Percentiles rank a stretch among this genome's conserved stretches.
phyloP scores from a whole-genome alignment of 345 rosid species.

The Arabidopsis arenosa region DNA sequence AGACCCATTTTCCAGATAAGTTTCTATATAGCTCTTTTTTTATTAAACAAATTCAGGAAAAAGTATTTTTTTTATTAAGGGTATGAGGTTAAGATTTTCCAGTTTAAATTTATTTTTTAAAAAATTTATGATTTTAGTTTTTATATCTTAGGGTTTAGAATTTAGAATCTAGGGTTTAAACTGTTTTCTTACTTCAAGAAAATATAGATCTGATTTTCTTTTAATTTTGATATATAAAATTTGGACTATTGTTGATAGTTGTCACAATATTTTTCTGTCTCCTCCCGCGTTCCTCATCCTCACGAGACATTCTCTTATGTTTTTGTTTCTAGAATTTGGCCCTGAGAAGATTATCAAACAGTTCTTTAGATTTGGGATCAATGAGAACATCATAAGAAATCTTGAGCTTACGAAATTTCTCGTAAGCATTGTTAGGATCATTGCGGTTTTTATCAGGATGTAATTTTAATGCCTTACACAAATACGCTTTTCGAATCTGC shows the following conservation, averaged over 20 bases:
- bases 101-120: too few relatives aligned
- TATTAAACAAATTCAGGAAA: not conserved
- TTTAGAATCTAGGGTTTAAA: too few relatives aligned
- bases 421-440: conserved; percentile 64
- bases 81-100: too few relatives aligned
- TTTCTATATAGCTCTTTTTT: not conserved
- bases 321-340: conserved; percentile 51
- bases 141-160: too few relatives aligned
- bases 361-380: conserved; percentile 68
- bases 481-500: conserved; percentile 72
- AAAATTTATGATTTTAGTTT: too few relatives aligned
- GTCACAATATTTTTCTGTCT: too few relatives aligned
- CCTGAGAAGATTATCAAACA: conserved; percentile 67
- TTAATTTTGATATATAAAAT: too few relatives aligned
- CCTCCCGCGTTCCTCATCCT: not conserved
- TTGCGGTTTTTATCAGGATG: conserved; percentile 80
- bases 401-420: conserved; percentile 66
- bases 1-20: not conserved
- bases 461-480: conserved; percentile 62
- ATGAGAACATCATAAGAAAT: conserved; percentile 65
- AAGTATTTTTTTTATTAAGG: too few relatives aligned
- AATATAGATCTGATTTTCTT: too few relatives aligned
- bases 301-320: not conserved
- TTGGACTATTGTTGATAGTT: too few relatives aligned
- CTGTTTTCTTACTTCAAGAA: too few relatives aligned